Percentiles rank a stretch among this genome's conserved stretches.
These are phyloP conservation scores for Ceraceosorus guamensis DNA, from an alignment of 1,284 basidiomycete species.

Conservation along the genomic window DNA sequence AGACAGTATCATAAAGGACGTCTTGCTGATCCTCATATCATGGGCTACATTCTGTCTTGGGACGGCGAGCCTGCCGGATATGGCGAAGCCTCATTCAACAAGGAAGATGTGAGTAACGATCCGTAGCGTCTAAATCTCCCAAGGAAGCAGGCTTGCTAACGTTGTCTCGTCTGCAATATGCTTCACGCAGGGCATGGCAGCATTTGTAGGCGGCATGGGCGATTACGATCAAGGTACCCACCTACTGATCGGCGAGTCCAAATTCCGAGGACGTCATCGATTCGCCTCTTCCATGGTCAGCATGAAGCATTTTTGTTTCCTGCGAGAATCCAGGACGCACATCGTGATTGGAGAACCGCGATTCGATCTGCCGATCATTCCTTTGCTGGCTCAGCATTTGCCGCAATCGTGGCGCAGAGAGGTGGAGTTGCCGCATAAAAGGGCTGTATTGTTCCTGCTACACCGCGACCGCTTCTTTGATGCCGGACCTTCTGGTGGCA, in stretches of 20 bases:
- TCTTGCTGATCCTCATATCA: slow-evolving; percentile 52
- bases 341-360: slow-evolving; percentile 24
- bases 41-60: slow-evolving; percentile 56
- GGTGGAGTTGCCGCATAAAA: slow-evolving; percentile 24
- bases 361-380: slow-evolving; percentile 19
- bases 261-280: slow-evolving; percentile 50
- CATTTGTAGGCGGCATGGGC: slow-evolving; percentile 39
- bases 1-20: slow-evolving; percentile 51
- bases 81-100: slow-evolving; percentile 55
- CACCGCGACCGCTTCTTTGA: slow-evolving; percentile 22
- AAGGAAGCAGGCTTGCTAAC: too few species aligned
- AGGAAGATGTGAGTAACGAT: slow-evolving; percentile 48
- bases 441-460: slow-evolving; percentile 16
- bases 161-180: too few species aligned
- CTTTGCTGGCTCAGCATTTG: slow-evolving; percentile 17
- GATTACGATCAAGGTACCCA: slow-evolving; percentile 56
- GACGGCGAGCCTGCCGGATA: slow-evolving; percentile 58
- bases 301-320: slow-evolving; percentile 27
- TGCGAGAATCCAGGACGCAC: slow-evolving; percentile 20
- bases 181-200: slow-evolving; percentile 19
- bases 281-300: slow-evolving; percentile 21
- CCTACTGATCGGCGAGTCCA: slow-evolving; percentile 55
- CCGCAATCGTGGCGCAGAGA: slow-evolving; percentile 20
- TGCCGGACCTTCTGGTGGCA: too few species aligned
- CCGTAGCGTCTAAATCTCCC: too few species aligned